Base-by-base conservation (phyloP, 495 filamentous ascomycete species). In the Viridothelium virens region DNA sequence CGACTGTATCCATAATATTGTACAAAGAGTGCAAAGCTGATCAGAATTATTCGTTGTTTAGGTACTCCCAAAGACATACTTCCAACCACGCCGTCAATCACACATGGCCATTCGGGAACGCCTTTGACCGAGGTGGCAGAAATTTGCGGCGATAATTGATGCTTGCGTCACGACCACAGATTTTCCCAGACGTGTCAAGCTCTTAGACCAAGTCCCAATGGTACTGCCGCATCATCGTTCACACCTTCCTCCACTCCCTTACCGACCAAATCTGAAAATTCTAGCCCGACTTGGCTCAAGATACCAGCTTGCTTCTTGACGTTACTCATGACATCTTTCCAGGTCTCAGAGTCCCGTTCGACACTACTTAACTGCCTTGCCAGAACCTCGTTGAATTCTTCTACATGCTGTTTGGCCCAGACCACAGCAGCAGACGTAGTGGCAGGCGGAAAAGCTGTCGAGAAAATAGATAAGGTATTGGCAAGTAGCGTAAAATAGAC, bases 371-470 rank as follows among this genome's bases (percentile, higher is more conserved):
- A 77, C 77, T 97, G 94, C 66, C 92, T 82, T 16, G 80, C 83
- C 33, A 99, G 80, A 46, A 92, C 83, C 33, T 78, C 83, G 72
- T 97, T 97, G 80, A 97, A 97, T 3, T 85, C 87, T 69, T 96
- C 91, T 2, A 97, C 84, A 69, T 95, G 86, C 74, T 92, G 87
- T 74, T 96, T 96, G 25, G 91, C 93, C 94, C 94, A 99, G 73
- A 90, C 91, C 62, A 99, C 92, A 70, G 91, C 92, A 3, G 92
- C 91, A 70, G 90, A 94, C 80, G 68, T 66, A 33, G 65, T 39
- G 3, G 56, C 46, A 2, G 61, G 12, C 2, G 92, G 89, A 74
- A 97, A 99, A 73, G 91, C 47, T n/a, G 41, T 44, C 6, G 61
- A n/a, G 34, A 65, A 72, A 3, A 66, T 70, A 2, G 66, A 61